Conservation (phyloP, 2,329 filamentous ascomycete genomes). For the Cryphonectria parasitica region DNA sequence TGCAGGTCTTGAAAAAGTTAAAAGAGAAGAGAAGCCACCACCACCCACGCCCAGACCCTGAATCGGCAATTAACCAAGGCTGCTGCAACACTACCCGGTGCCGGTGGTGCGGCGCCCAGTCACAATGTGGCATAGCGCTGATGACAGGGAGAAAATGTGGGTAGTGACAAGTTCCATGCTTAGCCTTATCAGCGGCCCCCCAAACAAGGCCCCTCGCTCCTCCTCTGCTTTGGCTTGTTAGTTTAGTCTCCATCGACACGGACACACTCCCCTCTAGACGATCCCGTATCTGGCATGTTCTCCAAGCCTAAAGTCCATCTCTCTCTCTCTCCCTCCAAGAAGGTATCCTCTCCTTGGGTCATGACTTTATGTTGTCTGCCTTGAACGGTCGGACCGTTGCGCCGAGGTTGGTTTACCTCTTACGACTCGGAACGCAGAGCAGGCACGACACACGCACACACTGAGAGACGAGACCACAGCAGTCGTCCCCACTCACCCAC, state of each 20-base stretch:
- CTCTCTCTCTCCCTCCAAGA: not conserved
- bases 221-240: not conserved
- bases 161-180: not conserved
- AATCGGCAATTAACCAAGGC: not conserved
- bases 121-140: constrained; percentile 3
- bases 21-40: not conserved
- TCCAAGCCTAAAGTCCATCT: not conserved
- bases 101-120: not conserved
- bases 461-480: not conserved
- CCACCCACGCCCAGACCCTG: not conserved
- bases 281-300: constrained; percentile 3
- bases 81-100: not conserved
- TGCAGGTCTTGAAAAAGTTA: not conserved
- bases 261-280: not conserved
- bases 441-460: not conserved
- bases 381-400: not conserved
- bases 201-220: not conserved
- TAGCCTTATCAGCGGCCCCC: constrained; percentile 2
- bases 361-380: not conserved
- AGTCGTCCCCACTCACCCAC: not conserved
- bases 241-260: not conserved
- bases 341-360: not conserved
- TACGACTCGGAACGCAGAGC: not conserved
- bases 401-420: not conserved
- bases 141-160: constrained; percentile 6